Evolutionary conservation across 2,329 filamentous ascomycete species (phyloP).

Genomic region (Pseudogymnoascus sp.): DNA sequence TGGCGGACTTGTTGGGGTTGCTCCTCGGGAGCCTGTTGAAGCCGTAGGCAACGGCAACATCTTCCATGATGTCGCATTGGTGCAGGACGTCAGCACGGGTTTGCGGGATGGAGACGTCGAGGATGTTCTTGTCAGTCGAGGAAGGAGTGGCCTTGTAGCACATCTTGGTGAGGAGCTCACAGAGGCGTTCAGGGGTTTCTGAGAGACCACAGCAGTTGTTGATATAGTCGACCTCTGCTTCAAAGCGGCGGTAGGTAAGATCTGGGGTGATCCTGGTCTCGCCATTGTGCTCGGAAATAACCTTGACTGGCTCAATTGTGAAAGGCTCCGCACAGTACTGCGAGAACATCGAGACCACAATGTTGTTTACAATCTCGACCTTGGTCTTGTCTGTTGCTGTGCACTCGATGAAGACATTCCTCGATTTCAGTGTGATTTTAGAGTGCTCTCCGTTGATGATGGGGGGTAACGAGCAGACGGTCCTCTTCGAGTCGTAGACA

Average conservation of each 20-base stretch:
- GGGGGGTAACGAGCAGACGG: constrained; percentile 87
- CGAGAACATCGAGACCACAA: constrained; percentile 96
- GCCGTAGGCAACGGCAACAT: constrained; percentile 91
- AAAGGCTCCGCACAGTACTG: constrained; percentile 82
- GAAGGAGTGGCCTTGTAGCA: constrained; percentile 76
- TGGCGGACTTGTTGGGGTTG: constrained; percentile 79
- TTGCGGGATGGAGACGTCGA: constrained; percentile 78
- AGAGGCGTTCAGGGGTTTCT: constrained; percentile 68
- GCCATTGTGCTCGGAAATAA: constrained; percentile 85
- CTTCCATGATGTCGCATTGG: constrained; percentile 98
- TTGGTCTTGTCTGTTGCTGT: constrained; percentile 95
- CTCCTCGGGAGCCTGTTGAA: constrained; percentile 92
- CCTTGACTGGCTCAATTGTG: constrained; percentile 88
- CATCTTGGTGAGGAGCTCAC: constrained; percentile 81
- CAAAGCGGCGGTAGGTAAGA: constrained; percentile 66
- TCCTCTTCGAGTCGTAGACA: constrained; percentile 82
- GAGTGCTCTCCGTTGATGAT: constrained; percentile 98
- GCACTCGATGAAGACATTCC: constrained; percentile 93
- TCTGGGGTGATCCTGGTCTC: constrained; percentile 76
- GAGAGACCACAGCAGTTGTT: constrained; percentile 84
- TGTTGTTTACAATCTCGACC: constrained; percentile 90
- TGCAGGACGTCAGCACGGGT: constrained; percentile 93
- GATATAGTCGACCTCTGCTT: constrained; percentile 87
- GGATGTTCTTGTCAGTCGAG: constrained; percentile 57
- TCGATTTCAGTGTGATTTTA: constrained; percentile 88